Base-by-base conservation (phyloP, 164 flowering plant genomes). In the Hamamelis virginiana region DNA sequence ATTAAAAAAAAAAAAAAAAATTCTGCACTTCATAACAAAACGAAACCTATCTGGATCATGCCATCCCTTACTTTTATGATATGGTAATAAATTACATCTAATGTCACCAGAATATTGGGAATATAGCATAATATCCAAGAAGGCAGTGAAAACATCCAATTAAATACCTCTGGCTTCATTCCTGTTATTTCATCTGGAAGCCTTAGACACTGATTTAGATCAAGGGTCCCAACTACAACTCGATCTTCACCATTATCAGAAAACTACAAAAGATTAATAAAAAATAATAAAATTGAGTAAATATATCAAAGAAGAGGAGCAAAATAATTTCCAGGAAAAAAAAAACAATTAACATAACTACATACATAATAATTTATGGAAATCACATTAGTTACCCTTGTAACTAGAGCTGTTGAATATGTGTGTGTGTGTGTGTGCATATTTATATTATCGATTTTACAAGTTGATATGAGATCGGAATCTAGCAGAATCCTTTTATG, bases 111-210 rank as follows among this genome's bases (percentile, higher is more conserved):
- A 33, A 33, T 33, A 33, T 2, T 33, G 41, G 6, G 6, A 33
- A 33, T 2, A 33, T 33, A 6, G 41, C 41, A 33, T 33, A 57
- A 22, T 14, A 9, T 61, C 44, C 1, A 50, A 19, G 6, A 67
- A 41, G 64, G 16, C 22, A 9, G 14, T 16, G n/a, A n/a, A 48
- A 59, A 12, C 6, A n/a, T 9, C 6, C 5, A 15, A 66, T 18
- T 27, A 61, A 60, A 12, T 86, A 89, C 97, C 97, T 88, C 77
- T 19, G 98, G 98, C 73, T 76, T 89, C 83, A 57, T 80, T 74
- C 98, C 98, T 13, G 81, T 74, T 55, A 94, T 89, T 78, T 94
- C 97, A 80, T 94, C 91, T 11, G 97, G 97, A 76, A 94, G 95
- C 56, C 85, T 80, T 13, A 81, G 16, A 66, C 95, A 88, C 68